Conservation (phyloP, 495 filamentous ascomycete genomes). For the Astrocystis sublimbata region DNA sequence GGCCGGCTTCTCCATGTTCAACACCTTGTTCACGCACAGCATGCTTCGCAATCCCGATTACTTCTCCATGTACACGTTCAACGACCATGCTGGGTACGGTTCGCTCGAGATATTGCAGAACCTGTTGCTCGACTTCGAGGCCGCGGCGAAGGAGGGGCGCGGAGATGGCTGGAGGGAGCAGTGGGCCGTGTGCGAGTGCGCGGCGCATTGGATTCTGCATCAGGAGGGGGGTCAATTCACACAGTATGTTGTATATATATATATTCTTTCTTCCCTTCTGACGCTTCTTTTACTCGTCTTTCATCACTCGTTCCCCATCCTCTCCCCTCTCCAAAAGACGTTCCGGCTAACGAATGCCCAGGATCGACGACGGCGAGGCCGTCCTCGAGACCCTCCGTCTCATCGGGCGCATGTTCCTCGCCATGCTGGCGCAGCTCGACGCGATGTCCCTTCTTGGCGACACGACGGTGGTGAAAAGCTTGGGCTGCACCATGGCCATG, state of each 20-base stretch:
- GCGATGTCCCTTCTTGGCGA: conserved; percentile 24
- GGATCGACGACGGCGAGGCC: conserved; percentile 32
- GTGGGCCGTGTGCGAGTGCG: conserved; percentile 39
- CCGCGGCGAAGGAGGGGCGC: conserved; percentile 17
- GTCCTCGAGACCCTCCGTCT: conserved; percentile 23
- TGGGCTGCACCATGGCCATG: conserved; percentile 39
- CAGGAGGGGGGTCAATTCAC: not conserved
- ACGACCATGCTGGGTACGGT: conserved; percentile 38
- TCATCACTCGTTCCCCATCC: not conserved
- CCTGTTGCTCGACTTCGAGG: conserved; percentile 39
- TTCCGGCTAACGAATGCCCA: not conserved
- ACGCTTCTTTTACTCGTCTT: not conserved
- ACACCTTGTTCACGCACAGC: conserved; percentile 20
- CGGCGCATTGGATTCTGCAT: conserved; percentile 18
- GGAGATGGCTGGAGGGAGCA: conserved; percentile 36
- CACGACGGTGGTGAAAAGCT: conserved; percentile 31
- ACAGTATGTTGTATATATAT: conserved; percentile 17
- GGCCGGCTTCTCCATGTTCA: conserved; percentile 35
- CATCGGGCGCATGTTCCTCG: conserved; percentile 39
- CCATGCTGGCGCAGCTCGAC: conserved; percentile 40
- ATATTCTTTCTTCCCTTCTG: not conserved
- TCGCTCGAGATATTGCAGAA: conserved; percentile 40
- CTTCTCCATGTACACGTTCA: conserved; percentile 43
- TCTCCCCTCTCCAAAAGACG: not conserved
- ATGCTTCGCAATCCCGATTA: conserved; percentile 34